Conservation (phyloP, 2,329 filamentous ascomycete species). For the Aspergillus unguis region DNA sequence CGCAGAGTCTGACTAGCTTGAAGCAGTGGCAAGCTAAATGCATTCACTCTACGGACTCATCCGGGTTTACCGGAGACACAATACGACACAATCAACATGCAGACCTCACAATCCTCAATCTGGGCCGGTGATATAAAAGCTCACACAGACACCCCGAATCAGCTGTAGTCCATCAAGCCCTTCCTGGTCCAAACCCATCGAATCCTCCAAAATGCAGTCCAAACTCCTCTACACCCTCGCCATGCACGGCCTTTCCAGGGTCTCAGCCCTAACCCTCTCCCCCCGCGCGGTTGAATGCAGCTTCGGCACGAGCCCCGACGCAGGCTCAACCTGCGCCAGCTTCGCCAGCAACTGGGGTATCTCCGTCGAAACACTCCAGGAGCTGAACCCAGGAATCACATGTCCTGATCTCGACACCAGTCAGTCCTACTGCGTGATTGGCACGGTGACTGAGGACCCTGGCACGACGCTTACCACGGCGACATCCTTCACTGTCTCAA, state of each 20-base stretch:
- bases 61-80: too few relatives aligned
- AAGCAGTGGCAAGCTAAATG: too few relatives aligned
- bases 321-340: slow-evolving; percentile 8
- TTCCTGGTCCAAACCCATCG: too few relatives aligned
- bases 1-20: too few relatives aligned
- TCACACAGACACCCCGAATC: too few relatives aligned
- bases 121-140: too few relatives aligned
- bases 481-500: background rate
- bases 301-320: slow-evolving; percentile 3
- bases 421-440: slow-evolving; percentile 11
- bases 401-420: slow-evolving; percentile 6
- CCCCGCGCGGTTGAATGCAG: slow-evolving; percentile 7
- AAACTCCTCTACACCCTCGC: background rate
- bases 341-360: slow-evolving; percentile 11
- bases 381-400: slow-evolving; percentile 12
- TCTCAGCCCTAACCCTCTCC: background rate
- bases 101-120: too few relatives aligned
- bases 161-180: too few relatives aligned
- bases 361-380: slow-evolving; percentile 4
- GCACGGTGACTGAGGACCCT: slow-evolving; percentile 8
- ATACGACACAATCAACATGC: too few relatives aligned
- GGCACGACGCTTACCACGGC: background rate
- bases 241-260: slow-evolving; percentile 3
- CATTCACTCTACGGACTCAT: too few relatives aligned
- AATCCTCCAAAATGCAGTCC: slow-evolving; percentile 1